Conservation (phyloP, 2,329 filamentous ascomycete genomes). For the Hymenoscyphus repandus region DNA sequence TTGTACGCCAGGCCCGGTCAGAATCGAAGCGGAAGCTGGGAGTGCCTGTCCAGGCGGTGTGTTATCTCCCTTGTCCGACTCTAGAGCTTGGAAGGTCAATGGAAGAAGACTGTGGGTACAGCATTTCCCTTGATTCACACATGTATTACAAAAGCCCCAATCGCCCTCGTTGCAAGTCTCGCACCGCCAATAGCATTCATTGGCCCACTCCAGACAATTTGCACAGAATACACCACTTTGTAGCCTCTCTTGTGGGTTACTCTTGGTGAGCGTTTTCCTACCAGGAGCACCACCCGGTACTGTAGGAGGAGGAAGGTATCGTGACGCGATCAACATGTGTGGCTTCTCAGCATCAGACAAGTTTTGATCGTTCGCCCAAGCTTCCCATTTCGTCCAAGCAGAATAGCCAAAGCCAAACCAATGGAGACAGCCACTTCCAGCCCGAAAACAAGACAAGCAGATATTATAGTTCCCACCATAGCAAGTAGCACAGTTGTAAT, state of each 20-base stretch:
- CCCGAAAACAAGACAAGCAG: slow-evolving; percentile 75
- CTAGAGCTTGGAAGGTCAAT: slow-evolving; percentile 53
- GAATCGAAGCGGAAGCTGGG: slow-evolving; percentile 41
- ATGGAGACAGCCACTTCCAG: slow-evolving; percentile 70
- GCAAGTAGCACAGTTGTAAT: slow-evolving; percentile 77
- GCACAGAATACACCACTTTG: slow-evolving; percentile 83
- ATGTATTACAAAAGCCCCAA: slow-evolving; percentile 89
- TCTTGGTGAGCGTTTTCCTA: slow-evolving; percentile 53
- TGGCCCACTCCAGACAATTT: slow-evolving; percentile 65
- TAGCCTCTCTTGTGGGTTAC: slow-evolving; percentile 62
- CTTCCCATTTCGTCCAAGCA: slow-evolving; percentile 64
- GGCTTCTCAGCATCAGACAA: slow-evolving; percentile 39
- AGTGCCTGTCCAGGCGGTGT: slow-evolving; percentile 39
- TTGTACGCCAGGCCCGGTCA: slow-evolving; percentile 41
- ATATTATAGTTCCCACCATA: slow-evolving; percentile 68
- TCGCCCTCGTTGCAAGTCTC: slow-evolving; percentile 83
- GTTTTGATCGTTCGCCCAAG: slow-evolving; percentile 33
- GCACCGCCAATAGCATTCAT: slow-evolving; percentile 88
- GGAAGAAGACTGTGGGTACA: slow-evolving; percentile 81
- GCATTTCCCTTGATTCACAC: slow-evolving; percentile 74
- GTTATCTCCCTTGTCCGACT: slow-evolving; percentile 35
- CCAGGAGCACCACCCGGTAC: slow-evolving; percentile 49
- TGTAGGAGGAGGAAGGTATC: slow-evolving; percentile 47
- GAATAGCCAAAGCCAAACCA: slow-evolving; percentile 84
- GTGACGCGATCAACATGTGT: slow-evolving; percentile 54